Conservation (phyloP, 2,329 filamentous ascomycete species). For the Rugonectria rugulosa region DNA sequence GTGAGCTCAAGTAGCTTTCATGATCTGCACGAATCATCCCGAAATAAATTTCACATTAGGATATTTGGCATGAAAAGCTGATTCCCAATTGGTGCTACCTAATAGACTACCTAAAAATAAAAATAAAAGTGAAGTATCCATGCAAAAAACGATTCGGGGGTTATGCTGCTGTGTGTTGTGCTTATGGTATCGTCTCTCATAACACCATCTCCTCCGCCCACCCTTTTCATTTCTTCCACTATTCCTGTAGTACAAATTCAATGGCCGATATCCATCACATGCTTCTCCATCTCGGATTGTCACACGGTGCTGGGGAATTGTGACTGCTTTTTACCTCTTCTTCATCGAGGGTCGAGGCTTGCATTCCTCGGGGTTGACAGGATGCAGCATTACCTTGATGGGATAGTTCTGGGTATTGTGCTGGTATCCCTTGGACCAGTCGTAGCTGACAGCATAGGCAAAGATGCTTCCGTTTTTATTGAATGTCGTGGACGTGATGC, state of each 20-base stretch:
- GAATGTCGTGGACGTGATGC: constrained; percentile 92
- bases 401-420: constrained; percentile 78
- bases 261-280: constrained; percentile 18
- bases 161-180: constrained; percentile 28
- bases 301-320: background rate
- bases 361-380: constrained; percentile 69
- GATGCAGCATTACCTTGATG: constrained; percentile 86
- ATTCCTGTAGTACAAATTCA: constrained; percentile 26
- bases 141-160: constrained; percentile 10
- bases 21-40: constrained; percentile 26
- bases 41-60: constrained; percentile 21
- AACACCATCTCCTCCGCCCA: constrained; percentile 31
- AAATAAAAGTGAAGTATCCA: constrained; percentile 4
- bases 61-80: constrained; percentile 9
- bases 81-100: constrained; percentile 1
- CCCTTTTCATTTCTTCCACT: constrained; percentile 5
- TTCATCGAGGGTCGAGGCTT: constrained; percentile 67
- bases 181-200: constrained; percentile 43
- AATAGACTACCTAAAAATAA: constrained; percentile 13
- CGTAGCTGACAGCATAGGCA: constrained; percentile 91
- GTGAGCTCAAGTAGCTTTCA: constrained; percentile 21
- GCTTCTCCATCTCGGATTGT: constrained; percentile 1
- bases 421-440: constrained; percentile 97
- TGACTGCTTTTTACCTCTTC: constrained; percentile 59
- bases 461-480: constrained; percentile 85